Base-by-base conservation (phyloP, 2,329 filamentous ascomycete genomes). In the Pseudohalonectria lignicola region DNA sequence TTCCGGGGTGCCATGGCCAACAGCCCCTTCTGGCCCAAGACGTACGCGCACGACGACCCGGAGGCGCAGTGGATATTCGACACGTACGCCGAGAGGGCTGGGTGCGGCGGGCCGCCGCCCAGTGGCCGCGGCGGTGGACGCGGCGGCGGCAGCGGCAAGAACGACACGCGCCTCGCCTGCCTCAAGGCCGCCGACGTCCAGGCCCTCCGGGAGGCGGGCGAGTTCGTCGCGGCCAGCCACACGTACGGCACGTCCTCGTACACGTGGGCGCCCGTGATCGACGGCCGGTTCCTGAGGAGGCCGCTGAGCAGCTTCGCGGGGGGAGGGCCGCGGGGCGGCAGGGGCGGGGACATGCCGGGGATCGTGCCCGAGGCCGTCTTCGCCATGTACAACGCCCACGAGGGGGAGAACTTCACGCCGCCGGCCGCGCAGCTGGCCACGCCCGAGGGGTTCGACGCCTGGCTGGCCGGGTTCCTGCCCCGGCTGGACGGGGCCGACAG, bases 331-430 rank as follows among this genome's bases (percentile, higher is more conserved):
- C 7, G 23, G 23, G 25, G 25, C 25, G 25, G n/a, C n/a, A n/a
- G n/a, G n/a, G n/a, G 20, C 19, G 7, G 13, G 29, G 19, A 17
- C 3, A 66, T 64, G 1, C 56, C 66, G 1, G 51, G 48, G 4
- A 53, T 74, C 8, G 66, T 71, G 37, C 62, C 63, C 3, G 60
- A 69, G 2, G 50, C 56, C 8, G 62, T 66, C 0, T 70, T 69
- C 44, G 62, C 64, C n/a, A 71, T 69, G 61, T 79, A 78, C 51
- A 80, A 80, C 49, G 63, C 68, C 1, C 69, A 77, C 48, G 76
- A 80, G 53, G 75, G 76, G 17, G 67, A 79, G 50, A 75, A 73
- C 44, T 80, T 81, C 46, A 58, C 76, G 17, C 72, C 73, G 0
- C 50, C 64, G 0, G 55, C 54, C 13, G 60, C 62, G 0, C 76